Evolutionary conservation across 768 basidiomycete species (phyloP), one percentile per base, ranked within the genome.

Genomic region (Pholiota molesta): DNA sequence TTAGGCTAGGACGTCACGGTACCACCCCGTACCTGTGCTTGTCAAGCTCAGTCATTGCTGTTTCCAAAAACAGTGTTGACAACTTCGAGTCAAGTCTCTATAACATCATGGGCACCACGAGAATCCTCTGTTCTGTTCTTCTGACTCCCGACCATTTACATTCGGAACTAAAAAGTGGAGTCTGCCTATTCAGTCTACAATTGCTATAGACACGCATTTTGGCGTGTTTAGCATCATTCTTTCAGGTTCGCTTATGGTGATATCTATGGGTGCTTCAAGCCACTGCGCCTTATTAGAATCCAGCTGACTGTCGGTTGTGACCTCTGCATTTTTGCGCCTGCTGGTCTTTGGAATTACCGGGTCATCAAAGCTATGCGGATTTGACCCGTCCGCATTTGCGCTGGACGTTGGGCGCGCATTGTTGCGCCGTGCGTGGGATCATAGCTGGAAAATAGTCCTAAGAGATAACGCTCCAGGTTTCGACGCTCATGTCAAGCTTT

Each of bases 1-100:
- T 35, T 14, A 26, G 56, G 49, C 40, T 35, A 45, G 55, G 40
- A 47, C 59, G 53, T 53, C 49, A 60, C 57, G 57, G 51, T 60
- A 61, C 59, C 54, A 17, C 29, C 31, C 55, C 14, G n/a, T 31
- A 16, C 60, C 40, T 7, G 31, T 37, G 11, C 6, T 21, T 35
- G 31, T 39, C 35, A 54, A 54, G 53, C 33, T n/a, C 53, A 10
- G 53, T 55, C 53, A 35, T 35, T 35, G 35, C 35, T 13, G 35
- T 37, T 37, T 37, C 35, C 6, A 4, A 11, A 37, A 37, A 37
- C 35, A 37, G 5, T 13, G 14, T 31, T 31, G 31, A 31, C 31
- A 31, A 31, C 31, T 31, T 31, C 31, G 31, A 31, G 3, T 31
- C 6, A 7, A 31, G 31, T 37, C 35, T 37, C 35, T 37, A 37